A percentile compares a stretch with the other conserved stretches of the same genome.
Conservation (phyloP, 306 rosid genomes). For the Lagenaria siceraria region DNA sequence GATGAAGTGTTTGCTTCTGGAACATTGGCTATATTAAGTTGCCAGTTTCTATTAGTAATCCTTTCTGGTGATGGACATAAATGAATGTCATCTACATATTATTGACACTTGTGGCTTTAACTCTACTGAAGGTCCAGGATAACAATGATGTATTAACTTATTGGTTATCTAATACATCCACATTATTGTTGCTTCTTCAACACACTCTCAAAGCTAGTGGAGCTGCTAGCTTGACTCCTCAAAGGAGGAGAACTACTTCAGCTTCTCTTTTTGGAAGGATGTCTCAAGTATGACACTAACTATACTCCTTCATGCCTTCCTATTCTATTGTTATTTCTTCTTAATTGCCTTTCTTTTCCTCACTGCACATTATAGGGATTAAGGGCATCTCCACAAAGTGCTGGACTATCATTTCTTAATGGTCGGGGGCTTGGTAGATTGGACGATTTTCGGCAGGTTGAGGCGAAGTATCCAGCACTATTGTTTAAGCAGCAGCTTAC, state of each 20-base stretch:
- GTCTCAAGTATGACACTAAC: slow-evolving; percentile 69
- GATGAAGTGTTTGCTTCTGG: slow-evolving; percentile 11
- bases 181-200: slow-evolving; percentile 87
- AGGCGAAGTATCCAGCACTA: slow-evolving; percentile 97
- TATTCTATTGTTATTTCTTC: slow-evolving; percentile 10
- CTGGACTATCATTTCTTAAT: slow-evolving; percentile 76
- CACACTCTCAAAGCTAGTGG: slow-evolving; percentile 99
- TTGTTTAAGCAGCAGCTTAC: slow-evolving; percentile 98
- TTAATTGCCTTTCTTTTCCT: slow-evolving; percentile 7
- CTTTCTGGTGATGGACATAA: slow-evolving; percentile 1
- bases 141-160: slow-evolving; percentile 77
- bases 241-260: slow-evolving; percentile 82
- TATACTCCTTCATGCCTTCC: not conserved
- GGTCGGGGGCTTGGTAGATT: slow-evolving; percentile 80
- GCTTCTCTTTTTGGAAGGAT: slow-evolving; percentile 97
- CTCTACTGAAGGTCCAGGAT: slow-evolving; percentile 62
- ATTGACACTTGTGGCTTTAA: slow-evolving; percentile 18
- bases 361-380: slow-evolving; percentile 54
- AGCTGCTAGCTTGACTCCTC: slow-evolving; percentile 99
- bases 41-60: slow-evolving; percentile 4
- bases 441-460: slow-evolving; percentile 96
- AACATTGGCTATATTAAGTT: not conserved
- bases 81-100: slow-evolving; percentile 3
- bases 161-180: slow-evolving; percentile 97
- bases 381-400: slow-evolving; percentile 89